Percentiles rank a stretch among this genome's conserved stretches.
Evolutionary conservation across 1,139 yeast genomes (phyloP).

Genomic region (Hanseniaspora gamundiae): DNA sequence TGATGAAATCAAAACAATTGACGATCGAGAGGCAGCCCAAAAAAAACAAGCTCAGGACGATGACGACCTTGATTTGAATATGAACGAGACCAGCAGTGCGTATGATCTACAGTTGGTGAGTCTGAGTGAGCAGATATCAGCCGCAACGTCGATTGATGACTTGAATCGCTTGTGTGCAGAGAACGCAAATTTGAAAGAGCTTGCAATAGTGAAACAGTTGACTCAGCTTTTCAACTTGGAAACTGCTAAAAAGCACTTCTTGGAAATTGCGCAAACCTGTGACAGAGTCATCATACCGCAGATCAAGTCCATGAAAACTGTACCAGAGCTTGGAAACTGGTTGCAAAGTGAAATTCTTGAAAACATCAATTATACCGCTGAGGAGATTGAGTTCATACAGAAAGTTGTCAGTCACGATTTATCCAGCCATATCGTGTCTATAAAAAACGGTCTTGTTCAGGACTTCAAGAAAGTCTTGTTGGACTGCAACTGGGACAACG

Average conservation of each 20-base stretch:
- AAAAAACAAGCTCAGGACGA: background rate
- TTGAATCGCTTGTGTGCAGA: background rate
- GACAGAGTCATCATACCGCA: background rate
- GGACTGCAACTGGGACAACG: constrained; percentile 6
- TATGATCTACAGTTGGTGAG: background rate
- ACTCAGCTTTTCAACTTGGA: background rate
- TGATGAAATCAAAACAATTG: background rate
- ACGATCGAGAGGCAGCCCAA: background rate
- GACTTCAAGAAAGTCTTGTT: constrained; percentile 1
- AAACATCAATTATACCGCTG: background rate
- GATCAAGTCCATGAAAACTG: background rate
- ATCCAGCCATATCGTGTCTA: background rate
- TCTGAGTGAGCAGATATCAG: background rate
- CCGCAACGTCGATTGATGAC: background rate
- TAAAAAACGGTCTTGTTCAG: background rate
- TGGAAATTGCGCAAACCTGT: background rate
- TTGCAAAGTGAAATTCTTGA: background rate
- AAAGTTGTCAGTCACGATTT: background rate
- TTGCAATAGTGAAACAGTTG: background rate
- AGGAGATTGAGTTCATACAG: constrained; percentile 13
- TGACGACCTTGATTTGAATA: background rate
- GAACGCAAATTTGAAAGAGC: background rate
- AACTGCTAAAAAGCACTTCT: background rate
- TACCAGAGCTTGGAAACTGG: background rate
- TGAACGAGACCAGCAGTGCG: background rate